Evolutionary conservation across 768 basidiomycete genomes (phyloP), one percentile per base, ranked within the genome.

Genomic region (Rhodotorula diobovata): DNA sequence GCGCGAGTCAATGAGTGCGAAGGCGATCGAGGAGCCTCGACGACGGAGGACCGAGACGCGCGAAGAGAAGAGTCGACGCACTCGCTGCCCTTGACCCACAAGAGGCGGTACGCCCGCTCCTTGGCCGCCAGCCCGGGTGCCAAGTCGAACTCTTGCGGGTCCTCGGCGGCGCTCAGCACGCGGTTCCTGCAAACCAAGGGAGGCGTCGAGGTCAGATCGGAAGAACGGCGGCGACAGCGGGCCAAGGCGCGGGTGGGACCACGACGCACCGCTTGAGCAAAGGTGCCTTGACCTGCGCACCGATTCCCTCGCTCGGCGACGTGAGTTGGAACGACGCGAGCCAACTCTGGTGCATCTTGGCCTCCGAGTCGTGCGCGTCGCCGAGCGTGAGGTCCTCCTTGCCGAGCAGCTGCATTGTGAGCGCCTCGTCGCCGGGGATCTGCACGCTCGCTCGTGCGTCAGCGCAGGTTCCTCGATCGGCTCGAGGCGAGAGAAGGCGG

Each of bases 331-430:
- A 84, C 34, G 80, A 81, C 23, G 81, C 81, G 54, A 83, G 79
- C 76, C 84, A 84, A 32, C 81, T 78, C 67, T 80, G 78, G 80
- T 82, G 83, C 63, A 81, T 76, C 69, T 82, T 80, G 58, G 80
- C 78, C 4, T 78, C 77, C 11, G 79, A 81, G 0, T 46, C 46
- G 72, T 81, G 78, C 25, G 81, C 80, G 70, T 84, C 83, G 70
- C 83, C 83, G 50, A 81, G 76, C 28, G 83, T 83, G 45, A 81
- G 73, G 76, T 84, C 83, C 55, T 82, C 82, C 70, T 80, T 81
- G 35, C 80, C 79, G 34, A 84, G 76, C 23, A 83, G 77, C 70
- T 82, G 81, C 45, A 84, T 79, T 28, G 80, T 77, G 10, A 83
- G 66, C 5, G 77, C 72, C 28, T 80, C 76, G 11, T 67, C 63